Conservation (phyloP, 371 early-diverging fungal species). For the Polyrhizophydium stewartii region DNA sequence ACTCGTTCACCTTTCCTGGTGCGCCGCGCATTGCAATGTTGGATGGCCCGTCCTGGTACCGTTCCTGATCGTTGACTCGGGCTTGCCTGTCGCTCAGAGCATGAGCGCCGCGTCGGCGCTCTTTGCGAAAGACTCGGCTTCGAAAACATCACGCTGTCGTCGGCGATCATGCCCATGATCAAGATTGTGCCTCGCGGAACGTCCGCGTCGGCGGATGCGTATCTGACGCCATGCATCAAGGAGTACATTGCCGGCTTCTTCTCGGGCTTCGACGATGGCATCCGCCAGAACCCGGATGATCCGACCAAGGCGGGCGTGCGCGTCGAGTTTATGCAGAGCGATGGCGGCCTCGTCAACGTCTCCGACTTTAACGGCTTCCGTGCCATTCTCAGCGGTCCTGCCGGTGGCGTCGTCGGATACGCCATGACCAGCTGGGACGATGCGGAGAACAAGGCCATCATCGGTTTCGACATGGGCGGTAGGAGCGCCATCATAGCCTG, state of each 20-base stretch:
- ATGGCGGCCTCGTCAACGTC: constrained; percentile 90
- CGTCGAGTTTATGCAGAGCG: constrained; percentile 94
- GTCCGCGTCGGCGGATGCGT: constrained; percentile 88
- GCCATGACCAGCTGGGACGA: constrained; percentile 69
- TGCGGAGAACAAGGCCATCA: constrained; percentile 58
- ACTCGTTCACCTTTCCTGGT: constrained; percentile 82
- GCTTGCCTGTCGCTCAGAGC: too few species aligned
- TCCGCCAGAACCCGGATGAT: constrained; percentile 10
- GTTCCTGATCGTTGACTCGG: too few species aligned
- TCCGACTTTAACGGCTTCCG: constrained; percentile 77
- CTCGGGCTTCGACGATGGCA: constrained; percentile 74
- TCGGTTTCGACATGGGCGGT: constrained; percentile 97
- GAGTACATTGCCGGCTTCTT: constrained; percentile 79
- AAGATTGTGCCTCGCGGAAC: constrained; percentile 92
- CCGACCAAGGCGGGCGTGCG: constrained; percentile 44
- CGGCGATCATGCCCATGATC: constrained; percentile 86
- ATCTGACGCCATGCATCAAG: constrained; percentile 87
- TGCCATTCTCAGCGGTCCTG: constrained; percentile 93
- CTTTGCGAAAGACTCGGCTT: constrained; percentile 78
- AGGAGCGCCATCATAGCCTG: too few species aligned
- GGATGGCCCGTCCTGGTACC: not conserved
- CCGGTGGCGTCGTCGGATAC: constrained; percentile 93
- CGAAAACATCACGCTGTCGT: constrained; percentile 72
- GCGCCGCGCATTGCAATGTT: not conserved
- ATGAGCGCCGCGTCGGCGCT: constrained; percentile 69